Evolutionary conservation across 2,329 filamentous ascomycete species (phyloP).

Genomic region (Fusarium paranaense): DNA sequence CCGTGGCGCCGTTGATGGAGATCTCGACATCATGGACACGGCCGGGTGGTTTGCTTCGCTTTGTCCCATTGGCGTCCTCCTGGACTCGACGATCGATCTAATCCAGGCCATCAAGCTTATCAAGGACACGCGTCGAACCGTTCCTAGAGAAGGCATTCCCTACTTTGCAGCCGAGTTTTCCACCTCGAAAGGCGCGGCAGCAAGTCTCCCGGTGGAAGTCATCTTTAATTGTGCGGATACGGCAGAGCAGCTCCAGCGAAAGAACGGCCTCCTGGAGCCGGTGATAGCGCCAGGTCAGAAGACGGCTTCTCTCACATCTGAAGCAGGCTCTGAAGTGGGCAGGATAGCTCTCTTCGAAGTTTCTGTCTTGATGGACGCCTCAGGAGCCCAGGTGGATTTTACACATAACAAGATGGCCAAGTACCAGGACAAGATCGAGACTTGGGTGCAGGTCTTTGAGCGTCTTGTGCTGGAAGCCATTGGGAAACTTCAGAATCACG

Average conservation of each 20-base stretch:
- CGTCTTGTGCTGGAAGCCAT: constrained; percentile 59
- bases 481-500: constrained; percentile 53
- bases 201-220: constrained; percentile 66
- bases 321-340: constrained; percentile 59
- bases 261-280: constrained; percentile 63
- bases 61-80: constrained; percentile 60
- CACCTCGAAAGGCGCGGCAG: constrained; percentile 44
- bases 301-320: constrained; percentile 53
- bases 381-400: constrained; percentile 58
- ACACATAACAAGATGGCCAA: constrained; percentile 56
- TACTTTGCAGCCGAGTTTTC: constrained; percentile 63
- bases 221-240: constrained; percentile 68
- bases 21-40: constrained; percentile 65
- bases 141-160: constrained; percentile 58
- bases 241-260: constrained; percentile 59
- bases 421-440: constrained; percentile 56
- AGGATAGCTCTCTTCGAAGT: constrained; percentile 65
- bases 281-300: constrained; percentile 55
- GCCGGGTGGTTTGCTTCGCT: constrained; percentile 72
- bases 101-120: constrained; percentile 63
- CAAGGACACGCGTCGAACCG: constrained; percentile 62
- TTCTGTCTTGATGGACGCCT: constrained; percentile 58
- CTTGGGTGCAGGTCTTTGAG: constrained; percentile 63
- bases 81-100: constrained; percentile 60
- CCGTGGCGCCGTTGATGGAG: constrained; percentile 56